Evolutionary conservation across 768 basidiomycete genomes (phyloP).

Genomic region (Mycena rosella): DNA sequence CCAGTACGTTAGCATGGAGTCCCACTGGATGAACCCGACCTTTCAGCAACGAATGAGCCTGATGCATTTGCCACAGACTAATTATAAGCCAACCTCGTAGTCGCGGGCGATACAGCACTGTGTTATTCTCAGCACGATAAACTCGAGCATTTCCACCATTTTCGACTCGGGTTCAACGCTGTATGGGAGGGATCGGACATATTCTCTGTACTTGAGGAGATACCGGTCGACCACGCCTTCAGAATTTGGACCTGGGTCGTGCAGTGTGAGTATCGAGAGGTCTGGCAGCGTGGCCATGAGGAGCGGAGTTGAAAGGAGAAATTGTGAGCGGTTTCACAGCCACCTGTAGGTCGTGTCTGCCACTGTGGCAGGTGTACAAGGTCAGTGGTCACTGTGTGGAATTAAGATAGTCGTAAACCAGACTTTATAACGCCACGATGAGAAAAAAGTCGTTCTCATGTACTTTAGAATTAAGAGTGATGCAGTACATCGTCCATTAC

Average conservation of each 20-base stretch:
- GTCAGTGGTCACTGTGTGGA: too few species aligned
- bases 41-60: slow-evolving; percentile 12
- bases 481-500: too few species aligned
- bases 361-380: too few species aligned
- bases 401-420: too few species aligned
- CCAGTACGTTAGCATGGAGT: slow-evolving; percentile 83
- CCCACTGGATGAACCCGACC: slow-evolving; percentile 81
- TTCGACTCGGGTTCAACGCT: slow-evolving; percentile 80
- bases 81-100: slow-evolving; percentile 67
- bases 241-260: slow-evolving; percentile 49
- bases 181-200: slow-evolving; percentile 80
- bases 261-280: slow-evolving; percentile 58
- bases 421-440: too few species aligned
- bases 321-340: not conserved
- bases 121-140: slow-evolving; percentile 73
- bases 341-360: not conserved
- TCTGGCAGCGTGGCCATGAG: slow-evolving; percentile 59
- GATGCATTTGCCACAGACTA: not conserved
- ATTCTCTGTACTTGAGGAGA: slow-evolving; percentile 70
- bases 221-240: slow-evolving; percentile 57
- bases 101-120: slow-evolving; percentile 86
- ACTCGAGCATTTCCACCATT: slow-evolving; percentile 83
- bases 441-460: too few species aligned
- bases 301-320: slow-evolving; percentile 33
- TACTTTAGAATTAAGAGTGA: too few species aligned